Percentiles rank a stretch among this genome's conserved stretches.
Conservation (phyloP, 2,329 filamentous ascomycete genomes). For the Trichoderma oligosporum region DNA sequence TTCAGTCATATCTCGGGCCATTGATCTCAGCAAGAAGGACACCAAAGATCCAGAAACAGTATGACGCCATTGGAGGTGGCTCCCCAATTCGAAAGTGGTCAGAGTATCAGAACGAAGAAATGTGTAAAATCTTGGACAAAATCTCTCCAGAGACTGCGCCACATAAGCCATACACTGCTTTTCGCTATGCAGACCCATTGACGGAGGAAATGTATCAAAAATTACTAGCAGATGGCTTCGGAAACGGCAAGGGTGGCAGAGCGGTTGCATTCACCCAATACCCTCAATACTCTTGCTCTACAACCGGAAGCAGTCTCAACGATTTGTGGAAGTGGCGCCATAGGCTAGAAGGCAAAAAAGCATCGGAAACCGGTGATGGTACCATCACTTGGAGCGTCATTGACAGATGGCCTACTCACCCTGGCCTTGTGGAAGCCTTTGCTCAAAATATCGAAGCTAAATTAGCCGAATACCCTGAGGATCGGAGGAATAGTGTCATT, state of each 20-base stretch:
- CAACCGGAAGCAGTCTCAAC: constrained; percentile 91
- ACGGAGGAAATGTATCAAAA: constrained; percentile 90
- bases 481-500: constrained; percentile 74
- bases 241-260: constrained; percentile 80
- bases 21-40: constrained; percentile 82
- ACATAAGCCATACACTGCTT: constrained; percentile 96
- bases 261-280: constrained; percentile 98
- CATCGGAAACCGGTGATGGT: constrained; percentile 53
- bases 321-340: constrained; percentile 98
- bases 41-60: constrained; percentile 95
- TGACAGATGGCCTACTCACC: constrained; percentile 92
- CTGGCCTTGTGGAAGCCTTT: constrained; percentile 85
- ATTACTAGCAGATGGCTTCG: constrained; percentile 84
- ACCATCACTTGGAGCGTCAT: constrained; percentile 95
- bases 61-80: constrained; percentile 91
- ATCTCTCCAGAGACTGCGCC: constrained; percentile 90
- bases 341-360: constrained; percentile 74
- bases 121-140: constrained; percentile 95
- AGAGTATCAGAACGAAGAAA: constrained; percentile 86
- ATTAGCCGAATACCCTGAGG: constrained; percentile 77
- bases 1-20: constrained; percentile 87
- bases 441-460: constrained; percentile 87
- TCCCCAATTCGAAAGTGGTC: constrained; percentile 98
- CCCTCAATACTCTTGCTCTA: constrained; percentile 96
- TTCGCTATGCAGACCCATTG: constrained; percentile 88